Base-by-base conservation (phyloP, 2,329 filamentous ascomycete species). In the Fusarium nygamai region DNA sequence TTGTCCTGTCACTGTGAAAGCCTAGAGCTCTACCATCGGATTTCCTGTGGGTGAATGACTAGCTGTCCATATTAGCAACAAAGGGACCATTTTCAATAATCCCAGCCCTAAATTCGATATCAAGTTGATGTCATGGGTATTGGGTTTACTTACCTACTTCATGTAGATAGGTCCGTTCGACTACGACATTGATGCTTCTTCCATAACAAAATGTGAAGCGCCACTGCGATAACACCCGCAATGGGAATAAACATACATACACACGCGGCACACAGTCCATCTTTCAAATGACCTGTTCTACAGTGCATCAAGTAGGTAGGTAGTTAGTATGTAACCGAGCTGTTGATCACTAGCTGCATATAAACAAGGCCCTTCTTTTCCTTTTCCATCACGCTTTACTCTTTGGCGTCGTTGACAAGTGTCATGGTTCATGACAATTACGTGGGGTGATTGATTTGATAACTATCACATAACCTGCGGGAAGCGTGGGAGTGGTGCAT, bases 1-100 rank as follows among this genome's bases (percentile, higher is more conserved):
- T 70, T 70, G 66, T 65, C 38, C 66, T 70, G 64, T 65, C 51
- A 59, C 63, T 53, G 34, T 41, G 51, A 66, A 53, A 59, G 56
- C 31, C 33, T 50, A n/a, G 24, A 59, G 56, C 56, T 59, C 41
- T 58, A 19, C 43, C 54, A 34, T 47, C 29, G 27, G 29, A 58
- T 22, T 58, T 58, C 31, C 39, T 47, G 39, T 58, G 54, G 19
- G 31, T n/a, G 38, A 59, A 44, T 58, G 44, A 33, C 31, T 66
- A 43, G 31, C 36, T 46, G 38, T 27, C 31, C 14, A 34, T 31
- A 31, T 50, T 58, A 24, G 31, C 24, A 38, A 34, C 24, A 34
- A 60, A 60, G 43, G 50, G 44, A 22, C 33, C 33, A n/a, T 61
- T 11, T 64, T 53, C 47, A 58, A 46, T 47, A 58, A 65, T 29